Evolutionary conservation across 768 basidiomycete species (phyloP).

Genomic region (Trametes maxima): DNA sequence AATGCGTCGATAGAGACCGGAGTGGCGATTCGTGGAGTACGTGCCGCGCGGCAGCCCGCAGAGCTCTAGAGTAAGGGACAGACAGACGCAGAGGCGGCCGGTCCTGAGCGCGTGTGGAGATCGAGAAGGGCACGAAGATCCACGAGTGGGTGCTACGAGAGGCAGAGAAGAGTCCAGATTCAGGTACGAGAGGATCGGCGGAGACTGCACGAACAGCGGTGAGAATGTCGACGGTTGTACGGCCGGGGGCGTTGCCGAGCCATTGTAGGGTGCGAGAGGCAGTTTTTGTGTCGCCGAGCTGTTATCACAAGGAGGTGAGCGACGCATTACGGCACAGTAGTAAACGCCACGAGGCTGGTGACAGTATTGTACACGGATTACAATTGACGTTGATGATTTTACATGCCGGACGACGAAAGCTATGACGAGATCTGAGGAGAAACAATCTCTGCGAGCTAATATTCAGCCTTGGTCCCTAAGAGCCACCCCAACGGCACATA

Average conservation of each 20-base stretch:
- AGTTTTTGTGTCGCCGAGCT: background rate
- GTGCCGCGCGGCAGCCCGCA: background rate
- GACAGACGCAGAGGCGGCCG: background rate
- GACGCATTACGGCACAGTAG: background rate
- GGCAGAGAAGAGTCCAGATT: background rate
- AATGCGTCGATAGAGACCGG: background rate
- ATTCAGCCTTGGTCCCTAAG: background rate
- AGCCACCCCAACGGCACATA: background rate
- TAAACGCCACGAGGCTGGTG: background rate
- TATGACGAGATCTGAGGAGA: background rate
- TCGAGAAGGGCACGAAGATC: background rate
- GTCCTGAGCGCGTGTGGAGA: background rate
- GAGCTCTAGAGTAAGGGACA: background rate
- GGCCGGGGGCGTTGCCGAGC: background rate
- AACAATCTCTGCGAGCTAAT: background rate
- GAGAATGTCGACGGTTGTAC: background rate
- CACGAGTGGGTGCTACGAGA: background rate
- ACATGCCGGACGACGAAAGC: background rate
- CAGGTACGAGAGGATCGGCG: slow-evolving; percentile 1
- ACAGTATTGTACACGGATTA: slow-evolving; percentile 8
- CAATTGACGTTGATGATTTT: background rate
- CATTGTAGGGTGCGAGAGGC: background rate
- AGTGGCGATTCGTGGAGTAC: background rate
- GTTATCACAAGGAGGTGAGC: background rate
- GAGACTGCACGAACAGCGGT: background rate